A percentile compares a stretch with the other conserved stretches of the same genome.
Conservation (phyloP, 169 alveolate genomes). For the Eimeria sp. region DNA sequence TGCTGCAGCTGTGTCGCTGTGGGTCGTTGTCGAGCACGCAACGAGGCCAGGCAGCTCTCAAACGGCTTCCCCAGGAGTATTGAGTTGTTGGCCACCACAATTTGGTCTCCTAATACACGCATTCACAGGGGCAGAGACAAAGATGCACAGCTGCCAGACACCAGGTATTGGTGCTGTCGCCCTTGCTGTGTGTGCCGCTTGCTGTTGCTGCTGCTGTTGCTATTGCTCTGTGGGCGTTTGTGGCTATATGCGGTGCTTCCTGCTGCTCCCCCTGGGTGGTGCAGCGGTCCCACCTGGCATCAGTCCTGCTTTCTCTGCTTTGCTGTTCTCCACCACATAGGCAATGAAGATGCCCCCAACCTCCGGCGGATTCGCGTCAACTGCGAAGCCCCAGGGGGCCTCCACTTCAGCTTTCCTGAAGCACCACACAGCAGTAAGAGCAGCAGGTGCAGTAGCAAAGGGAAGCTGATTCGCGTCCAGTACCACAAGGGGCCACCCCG, state of each 20-base stretch:
- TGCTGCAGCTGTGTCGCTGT: background rate
- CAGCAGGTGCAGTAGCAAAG: slow-evolving; percentile 8
- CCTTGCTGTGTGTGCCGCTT: background rate
- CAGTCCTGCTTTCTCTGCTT: slow-evolving; percentile 65
- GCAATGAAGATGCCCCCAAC: slow-evolving; percentile 75
- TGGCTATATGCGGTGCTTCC: background rate
- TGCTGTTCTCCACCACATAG: slow-evolving; percentile 78
- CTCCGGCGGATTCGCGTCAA: slow-evolving; percentile 53
- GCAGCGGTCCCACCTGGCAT: slow-evolving; percentile 39
- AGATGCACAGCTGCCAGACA: background rate
- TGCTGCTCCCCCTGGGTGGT: background rate
- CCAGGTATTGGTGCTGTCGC: background rate
- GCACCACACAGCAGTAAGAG: background rate
- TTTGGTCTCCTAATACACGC: slow-evolving; percentile 31
- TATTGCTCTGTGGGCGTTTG: background rate
- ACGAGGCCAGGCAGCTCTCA: background rate
- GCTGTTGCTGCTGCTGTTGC: background rate
- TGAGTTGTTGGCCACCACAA: slow-evolving; percentile 32
- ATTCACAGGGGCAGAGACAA: background rate
- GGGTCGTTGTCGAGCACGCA: slow-evolving; percentile 18
- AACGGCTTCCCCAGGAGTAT: slow-evolving; percentile 4
- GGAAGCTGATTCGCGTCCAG: background rate
- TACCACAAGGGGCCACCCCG: background rate
- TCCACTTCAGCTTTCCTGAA: slow-evolving; percentile 45
- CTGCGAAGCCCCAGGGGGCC: slow-evolving; percentile 78